Conservation (phyloP, 495 filamentous ascomycete species). For the Podospora fimiseda region DNA sequence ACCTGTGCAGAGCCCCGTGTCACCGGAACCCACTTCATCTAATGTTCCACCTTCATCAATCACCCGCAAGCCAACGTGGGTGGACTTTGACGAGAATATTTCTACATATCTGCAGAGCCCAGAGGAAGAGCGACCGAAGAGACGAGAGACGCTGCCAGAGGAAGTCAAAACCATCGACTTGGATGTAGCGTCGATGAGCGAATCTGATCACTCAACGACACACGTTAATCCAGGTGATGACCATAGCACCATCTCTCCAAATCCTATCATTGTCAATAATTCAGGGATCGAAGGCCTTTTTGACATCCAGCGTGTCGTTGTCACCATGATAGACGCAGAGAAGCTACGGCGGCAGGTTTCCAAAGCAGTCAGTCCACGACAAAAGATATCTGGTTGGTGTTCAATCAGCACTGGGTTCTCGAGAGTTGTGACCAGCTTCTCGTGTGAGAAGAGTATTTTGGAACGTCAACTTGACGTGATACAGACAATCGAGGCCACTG, state of each 20-base stretch:
- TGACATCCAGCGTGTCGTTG: slow-evolving; percentile 37
- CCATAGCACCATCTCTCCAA: slow-evolving; percentile 32
- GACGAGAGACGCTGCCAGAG: slow-evolving; percentile 11
- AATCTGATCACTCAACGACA: neutral
- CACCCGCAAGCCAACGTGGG: slow-evolving; percentile 1
- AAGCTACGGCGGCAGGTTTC: slow-evolving; percentile 26
- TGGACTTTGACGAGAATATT: slow-evolving; percentile 2
- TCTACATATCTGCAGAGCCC: slow-evolving; percentile 2
- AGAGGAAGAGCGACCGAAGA: neutral
- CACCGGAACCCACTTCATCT: neutral
- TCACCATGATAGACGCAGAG: slow-evolving; percentile 29
- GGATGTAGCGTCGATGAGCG: neutral
- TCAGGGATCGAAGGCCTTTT: slow-evolving; percentile 36
- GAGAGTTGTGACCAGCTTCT: slow-evolving; percentile 29
- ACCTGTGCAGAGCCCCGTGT: neutral
- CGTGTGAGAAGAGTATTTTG: slow-evolving; percentile 28
- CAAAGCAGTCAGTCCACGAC: slow-evolving; percentile 22
- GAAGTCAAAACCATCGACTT: slow-evolving; percentile 13
- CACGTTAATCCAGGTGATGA: slow-evolving; percentile 1
- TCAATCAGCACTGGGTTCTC: slow-evolving; percentile 34
- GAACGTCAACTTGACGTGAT: slow-evolving; percentile 34
- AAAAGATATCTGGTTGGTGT: slow-evolving; percentile 31
- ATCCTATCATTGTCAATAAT: slow-evolving; percentile 35
- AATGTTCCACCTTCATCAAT: neutral
- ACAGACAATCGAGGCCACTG: slow-evolving; percentile 24